Base-by-base conservation (phyloP, 306 rosid species). In the Morella rubra region DNA sequence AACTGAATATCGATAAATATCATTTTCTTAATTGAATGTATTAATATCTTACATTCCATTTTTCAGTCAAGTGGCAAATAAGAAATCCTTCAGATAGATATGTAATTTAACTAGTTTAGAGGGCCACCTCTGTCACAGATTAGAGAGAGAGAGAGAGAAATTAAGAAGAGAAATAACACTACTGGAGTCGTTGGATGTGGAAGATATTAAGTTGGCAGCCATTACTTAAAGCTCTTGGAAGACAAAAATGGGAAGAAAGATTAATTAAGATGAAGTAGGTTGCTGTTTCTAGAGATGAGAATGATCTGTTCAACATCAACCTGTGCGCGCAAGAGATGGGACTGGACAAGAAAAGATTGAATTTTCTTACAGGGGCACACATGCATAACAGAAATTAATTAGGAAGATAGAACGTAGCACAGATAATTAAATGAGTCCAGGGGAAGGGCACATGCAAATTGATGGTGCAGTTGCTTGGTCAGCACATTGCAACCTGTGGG, bases 401-500 rank as follows among this genome's bases (percentile, higher is more conserved):
- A 59, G 51, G 46, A 37, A 13, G 37, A 24, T 59, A 60, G 2
- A 14, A 1, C 1, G 32, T 16, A 62, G 24, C 46, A 27, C 32
- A 27, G 32, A 20, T 53, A n/a, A n/a, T n/a, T n/a, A 12, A 14
- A 3, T 64, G 61, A 42, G 70, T 73, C 59, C 46, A 40, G 54
- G 32, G 73, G 81, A 81, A 81, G 58, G 79, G 74, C 80, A 81
- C 56, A 76, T 52, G 16, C 73, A 80, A 73, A 68, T 59, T 59
- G 77, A 81, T 73, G 77, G 80, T 75, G 79, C 65, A 52, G 67
- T 75, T 82, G 81, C 76, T 86, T 80, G 67, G 74, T 47, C 76
- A 83, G 61, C 79, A 80, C 84, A 85, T 8, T 52, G 72, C 77
- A 80, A 86, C 91, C 86, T 76, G 85, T 72, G 85, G 87, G 88